Conservation (phyloP, 2,329 filamentous ascomycete genomes). For the Sporothrix inflata region DNA sequence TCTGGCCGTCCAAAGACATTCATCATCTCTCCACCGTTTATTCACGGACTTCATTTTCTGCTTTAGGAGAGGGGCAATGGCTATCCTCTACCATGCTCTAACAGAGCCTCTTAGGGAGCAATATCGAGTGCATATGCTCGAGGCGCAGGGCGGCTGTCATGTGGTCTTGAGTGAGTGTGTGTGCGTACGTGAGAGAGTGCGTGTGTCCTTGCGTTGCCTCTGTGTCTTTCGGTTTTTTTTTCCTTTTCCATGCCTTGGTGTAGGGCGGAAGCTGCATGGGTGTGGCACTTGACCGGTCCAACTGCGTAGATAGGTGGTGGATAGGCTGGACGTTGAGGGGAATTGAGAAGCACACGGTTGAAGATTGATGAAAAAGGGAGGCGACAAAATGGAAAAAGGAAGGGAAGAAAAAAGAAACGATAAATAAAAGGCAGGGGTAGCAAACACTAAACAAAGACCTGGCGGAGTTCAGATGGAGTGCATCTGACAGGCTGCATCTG, state of each 20-base stretch:
- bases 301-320: background rate
- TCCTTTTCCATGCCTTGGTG: background rate
- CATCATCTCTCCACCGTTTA: background rate
- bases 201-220: background rate
- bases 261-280: constrained; percentile 2
- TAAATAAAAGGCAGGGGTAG: background rate
- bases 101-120: background rate
- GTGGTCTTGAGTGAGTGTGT: background rate
- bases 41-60: background rate
- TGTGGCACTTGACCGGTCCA: constrained; percentile 7
- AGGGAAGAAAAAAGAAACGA: background rate
- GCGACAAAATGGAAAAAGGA: background rate
- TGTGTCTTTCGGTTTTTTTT: background rate
- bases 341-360: background rate
- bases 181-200: background rate
- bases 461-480: background rate
- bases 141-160: constrained; percentile 17
- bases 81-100: background rate
- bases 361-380: background rate
- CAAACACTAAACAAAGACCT: background rate
- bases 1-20: background rate
- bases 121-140: background rate
- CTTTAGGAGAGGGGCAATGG: background rate
- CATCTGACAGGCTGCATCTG: constrained; percentile 19
- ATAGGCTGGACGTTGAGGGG: background rate